These are phyloP conservation scores for Aureobasidium subglaciale DNA, from an alignment of 2,329 filamentous ascomycete species.

Conservation along the genomic window DNA sequence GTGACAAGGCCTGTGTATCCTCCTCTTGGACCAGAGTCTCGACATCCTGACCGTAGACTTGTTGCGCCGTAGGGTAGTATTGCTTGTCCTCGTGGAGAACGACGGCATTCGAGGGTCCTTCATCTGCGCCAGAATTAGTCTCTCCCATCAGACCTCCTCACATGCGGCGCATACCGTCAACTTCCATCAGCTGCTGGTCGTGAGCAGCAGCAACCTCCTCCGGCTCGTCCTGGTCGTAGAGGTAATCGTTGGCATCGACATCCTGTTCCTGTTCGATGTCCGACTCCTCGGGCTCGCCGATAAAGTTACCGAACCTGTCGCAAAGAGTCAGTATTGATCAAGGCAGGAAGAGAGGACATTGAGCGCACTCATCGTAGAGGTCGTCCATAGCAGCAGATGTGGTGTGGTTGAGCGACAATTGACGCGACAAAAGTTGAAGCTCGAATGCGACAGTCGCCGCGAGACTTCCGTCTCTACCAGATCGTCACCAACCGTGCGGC, in stretches of 20 bases:
- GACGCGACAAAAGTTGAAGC: conserved; percentile 15
- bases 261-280: conserved; percentile 75
- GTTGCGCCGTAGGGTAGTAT: conserved; percentile 96
- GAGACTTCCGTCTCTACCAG: neutral
- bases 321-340: conserved; percentile 14
- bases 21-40: conserved; percentile 96
- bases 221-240: conserved; percentile 62
- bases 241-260: conserved; percentile 72
- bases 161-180: conserved; percentile 59
- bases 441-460: conserved; percentile 9
- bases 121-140: conserved; percentile 42
- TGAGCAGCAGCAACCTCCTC: conserved; percentile 46
- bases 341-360: neutral
- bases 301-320: conserved; percentile 89
- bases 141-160: neutral
- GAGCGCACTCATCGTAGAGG: conserved; percentile 80
- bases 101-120: conserved; percentile 92
- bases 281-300: conserved; percentile 84
- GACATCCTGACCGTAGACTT: conserved; percentile 89
- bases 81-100: conserved; percentile 98
- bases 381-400: conserved; percentile 66
- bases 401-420: neutral
- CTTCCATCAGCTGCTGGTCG: conserved; percentile 84
- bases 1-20: conserved; percentile 83
- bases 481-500: neutral